Evolutionary conservation across 1,284 basidiomycete species (phyloP).

Genomic region (Ceratobasidium sp.): DNA sequence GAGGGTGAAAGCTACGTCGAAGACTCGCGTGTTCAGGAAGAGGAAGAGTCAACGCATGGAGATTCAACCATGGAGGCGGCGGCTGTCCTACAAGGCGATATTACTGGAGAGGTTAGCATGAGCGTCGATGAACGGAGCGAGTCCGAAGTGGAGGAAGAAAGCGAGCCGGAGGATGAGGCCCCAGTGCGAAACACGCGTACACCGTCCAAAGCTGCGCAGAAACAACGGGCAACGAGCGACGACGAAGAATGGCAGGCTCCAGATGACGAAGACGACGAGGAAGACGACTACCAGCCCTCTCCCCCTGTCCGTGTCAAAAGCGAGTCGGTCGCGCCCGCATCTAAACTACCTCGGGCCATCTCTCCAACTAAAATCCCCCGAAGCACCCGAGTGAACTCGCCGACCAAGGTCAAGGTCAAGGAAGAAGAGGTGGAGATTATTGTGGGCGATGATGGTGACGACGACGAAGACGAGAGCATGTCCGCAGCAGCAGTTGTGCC

Average conservation of each 20-base stretch:
- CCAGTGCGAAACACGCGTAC: constrained; percentile 23
- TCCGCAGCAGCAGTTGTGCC: constrained; percentile 46
- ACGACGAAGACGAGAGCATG: constrained; percentile 52
- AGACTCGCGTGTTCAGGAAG: constrained; percentile 46
- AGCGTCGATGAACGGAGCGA: constrained; percentile 21
- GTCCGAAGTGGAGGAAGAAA: constrained; percentile 23
- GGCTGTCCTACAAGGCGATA: constrained; percentile 1
- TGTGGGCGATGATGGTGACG: constrained; percentile 49
- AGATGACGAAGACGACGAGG: constrained; percentile 41
- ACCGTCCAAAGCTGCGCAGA: constrained; percentile 14
- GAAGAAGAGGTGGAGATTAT: constrained; percentile 49
- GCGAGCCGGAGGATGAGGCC: constrained; percentile 5
- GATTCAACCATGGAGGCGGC: constrained; percentile 27
- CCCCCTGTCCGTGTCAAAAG: constrained; percentile 18
- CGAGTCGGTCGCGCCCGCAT: background rate
- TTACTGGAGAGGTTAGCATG: constrained; percentile 41
- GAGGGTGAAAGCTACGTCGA: constrained; percentile 49
- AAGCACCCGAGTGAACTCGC: background rate
- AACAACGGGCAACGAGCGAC: constrained; percentile 26
- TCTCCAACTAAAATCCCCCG: constrained; percentile 15
- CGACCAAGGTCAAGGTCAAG: background rate
- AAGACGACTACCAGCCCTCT: constrained; percentile 26
- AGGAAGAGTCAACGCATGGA: constrained; percentile 48
- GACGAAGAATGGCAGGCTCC: constrained; percentile 31
- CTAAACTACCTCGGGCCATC: background rate